Percentiles rank a stretch among this genome's conserved stretches.
Conservation (phyloP, 352 stramenopile genomes). For the Pythium grandisporangium region DNA sequence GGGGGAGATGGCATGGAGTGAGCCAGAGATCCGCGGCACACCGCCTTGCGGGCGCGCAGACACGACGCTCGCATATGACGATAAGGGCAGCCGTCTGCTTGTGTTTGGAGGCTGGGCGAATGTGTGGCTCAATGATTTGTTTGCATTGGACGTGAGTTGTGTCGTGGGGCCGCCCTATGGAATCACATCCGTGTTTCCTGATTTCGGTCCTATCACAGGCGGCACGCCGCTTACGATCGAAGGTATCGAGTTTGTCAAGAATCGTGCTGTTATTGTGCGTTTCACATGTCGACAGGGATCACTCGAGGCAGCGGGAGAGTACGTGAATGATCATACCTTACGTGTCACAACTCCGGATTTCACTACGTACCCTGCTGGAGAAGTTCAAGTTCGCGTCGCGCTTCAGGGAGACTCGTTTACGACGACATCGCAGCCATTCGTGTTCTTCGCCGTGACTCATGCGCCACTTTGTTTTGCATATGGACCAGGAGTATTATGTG, state of each 20-base stretch:
- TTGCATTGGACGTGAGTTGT: slow-evolving; percentile 88
- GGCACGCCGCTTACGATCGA: slow-evolving; percentile 77
- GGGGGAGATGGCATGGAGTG: slow-evolving; percentile 84
- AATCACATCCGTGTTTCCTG: slow-evolving; percentile 84
- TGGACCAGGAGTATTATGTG: slow-evolving; percentile 85
- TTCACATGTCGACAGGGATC: slow-evolving; percentile 90
- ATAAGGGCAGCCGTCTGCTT: slow-evolving; percentile 85
- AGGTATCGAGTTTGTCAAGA: slow-evolving; percentile 92
- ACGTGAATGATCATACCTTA: slow-evolving; percentile 87
- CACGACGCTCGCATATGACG: slow-evolving; percentile 91
- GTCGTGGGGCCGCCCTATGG: slow-evolving; percentile 95
- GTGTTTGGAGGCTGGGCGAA: slow-evolving; percentile 96
- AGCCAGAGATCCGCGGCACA: slow-evolving; percentile 68
- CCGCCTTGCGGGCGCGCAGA: slow-evolving; percentile 87
- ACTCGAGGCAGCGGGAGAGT: slow-evolving; percentile 83
- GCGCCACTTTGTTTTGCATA: slow-evolving; percentile 88
- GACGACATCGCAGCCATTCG: slow-evolving; percentile 89
- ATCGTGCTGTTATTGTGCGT: slow-evolving; percentile 67
- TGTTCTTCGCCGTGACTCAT: slow-evolving; percentile 91
- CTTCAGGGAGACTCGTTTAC: slow-evolving; percentile 92
- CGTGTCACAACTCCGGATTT: slow-evolving; percentile 88
- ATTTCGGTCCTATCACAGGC: slow-evolving; percentile 91
- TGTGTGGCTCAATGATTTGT: slow-evolving; percentile 90
- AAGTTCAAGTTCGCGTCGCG: slow-evolving; percentile 85
- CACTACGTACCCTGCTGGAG: slow-evolving; percentile 75